Base-by-base conservation (phyloP, 202 grass and related monocot species). In the Dendrocalamus latiflorus region DNA sequence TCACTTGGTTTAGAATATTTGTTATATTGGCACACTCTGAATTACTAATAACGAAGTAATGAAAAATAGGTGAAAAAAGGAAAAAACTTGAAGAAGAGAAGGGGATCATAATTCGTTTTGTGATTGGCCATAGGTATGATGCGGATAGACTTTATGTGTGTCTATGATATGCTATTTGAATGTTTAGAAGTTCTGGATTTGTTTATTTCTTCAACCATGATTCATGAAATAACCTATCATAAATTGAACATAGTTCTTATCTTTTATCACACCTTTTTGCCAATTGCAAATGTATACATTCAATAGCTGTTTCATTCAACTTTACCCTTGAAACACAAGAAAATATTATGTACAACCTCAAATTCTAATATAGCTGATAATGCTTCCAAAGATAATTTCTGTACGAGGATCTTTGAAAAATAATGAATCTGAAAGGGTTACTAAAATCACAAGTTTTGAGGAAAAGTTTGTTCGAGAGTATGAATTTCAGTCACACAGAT, bases 11-110 rank as follows among this genome's bases (percentile, higher is more conserved):
- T 16, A 30, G 16, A 82, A 22, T 51, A 1, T 15, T 71, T 28
- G 22, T 68, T 58, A 24, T 61, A 15, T 81, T 82, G 37, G 59
- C 17, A 12, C 69, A 1, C 22, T 28, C 16, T 41, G 42, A 81
- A 71, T 75, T 33, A 56, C 14, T 55, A 85, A 79, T 75, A 51
- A 66, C 65, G 9, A 59, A 54, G 17, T 79, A 25, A 44, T 75
- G 14, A 24, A 59, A 84, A 83, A 64, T 70, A 93, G 94, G 94
- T 79, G 92, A 94, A 74, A 92, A 88, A 74, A 94, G 86, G 88
- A 97, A 93, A 71, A 86, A 93, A 42, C 86, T 97, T 47, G 94
- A 97, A 85, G 94, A 97, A 84, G 82, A 97, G 72, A 97, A 94
- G 62, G 92, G 94, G 15, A 86, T 97, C 64, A 94, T 97, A 20